phyloP scores from a whole-genome alignment of 805 yeast species.

The Saccharomycopsis schoenii region DNA sequence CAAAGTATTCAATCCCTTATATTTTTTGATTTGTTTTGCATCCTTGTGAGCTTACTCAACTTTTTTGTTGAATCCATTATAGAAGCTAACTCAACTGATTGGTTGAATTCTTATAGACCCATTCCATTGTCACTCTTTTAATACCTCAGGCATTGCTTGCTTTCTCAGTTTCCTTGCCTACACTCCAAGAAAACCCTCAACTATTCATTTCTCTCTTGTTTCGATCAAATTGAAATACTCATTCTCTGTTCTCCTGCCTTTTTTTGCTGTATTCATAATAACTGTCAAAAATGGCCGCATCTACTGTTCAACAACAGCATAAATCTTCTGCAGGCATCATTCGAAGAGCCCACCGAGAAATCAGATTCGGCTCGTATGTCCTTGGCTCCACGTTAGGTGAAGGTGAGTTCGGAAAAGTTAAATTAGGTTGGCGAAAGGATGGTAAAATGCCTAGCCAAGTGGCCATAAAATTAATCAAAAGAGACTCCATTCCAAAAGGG shows the following conservation, averaged over 20 bases:
- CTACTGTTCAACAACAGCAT: background rate
- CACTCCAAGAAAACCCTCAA: too few species aligned
- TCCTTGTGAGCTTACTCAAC: background rate
- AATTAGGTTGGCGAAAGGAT: slow-evolving; percentile 89
- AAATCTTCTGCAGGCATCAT: slow-evolving; percentile 7
- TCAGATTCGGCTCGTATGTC: slow-evolving; percentile 81
- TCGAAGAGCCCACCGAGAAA: slow-evolving; percentile 43
- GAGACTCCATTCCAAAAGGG: slow-evolving; percentile 81
- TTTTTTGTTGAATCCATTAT: background rate
- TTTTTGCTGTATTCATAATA: background rate
- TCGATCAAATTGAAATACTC: too few species aligned
- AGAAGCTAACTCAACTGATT: too few species aligned
- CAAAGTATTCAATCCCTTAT: too few species aligned
- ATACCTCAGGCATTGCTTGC: background rate
- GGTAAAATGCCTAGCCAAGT: slow-evolving; percentile 73
- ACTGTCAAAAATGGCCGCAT: background rate
- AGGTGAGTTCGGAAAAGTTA: slow-evolving; percentile 97
- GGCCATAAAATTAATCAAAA: slow-evolving; percentile 84
- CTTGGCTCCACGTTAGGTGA: slow-evolving; percentile 93
- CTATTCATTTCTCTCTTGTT: too few species aligned
- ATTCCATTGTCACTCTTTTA: background rate
- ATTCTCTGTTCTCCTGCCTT: background rate
- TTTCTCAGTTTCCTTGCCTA: background rate
- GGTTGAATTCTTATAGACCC: too few species aligned
- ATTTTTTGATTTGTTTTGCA: background rate